Evolutionary conservation across 2,329 filamentous ascomycete species (phyloP).

Genomic region (Microdochium bolleyi): DNA sequence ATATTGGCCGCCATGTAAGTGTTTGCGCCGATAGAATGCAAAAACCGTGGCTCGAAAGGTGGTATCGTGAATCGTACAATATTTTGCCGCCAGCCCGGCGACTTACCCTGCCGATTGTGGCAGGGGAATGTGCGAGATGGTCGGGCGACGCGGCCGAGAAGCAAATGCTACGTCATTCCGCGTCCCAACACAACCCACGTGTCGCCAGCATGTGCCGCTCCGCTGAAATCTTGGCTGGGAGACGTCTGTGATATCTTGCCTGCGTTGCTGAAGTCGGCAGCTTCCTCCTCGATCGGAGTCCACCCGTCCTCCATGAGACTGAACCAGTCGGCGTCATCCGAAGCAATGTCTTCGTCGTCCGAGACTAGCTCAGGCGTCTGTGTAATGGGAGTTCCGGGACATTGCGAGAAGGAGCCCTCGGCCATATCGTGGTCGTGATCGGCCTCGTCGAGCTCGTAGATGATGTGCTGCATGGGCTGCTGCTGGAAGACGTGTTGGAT

Average conservation of each 20-base stretch:
- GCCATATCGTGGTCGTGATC: background rate
- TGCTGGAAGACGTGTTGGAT: background rate
- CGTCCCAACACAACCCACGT: background rate
- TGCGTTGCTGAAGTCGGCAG: background rate
- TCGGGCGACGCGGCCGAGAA: too few relatives aligned
- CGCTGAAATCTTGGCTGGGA: background rate
- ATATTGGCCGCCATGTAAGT: too few relatives aligned
- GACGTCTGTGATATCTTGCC: background rate
- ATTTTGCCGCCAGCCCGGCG: too few relatives aligned
- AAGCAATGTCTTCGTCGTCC: background rate
- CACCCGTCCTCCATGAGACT: background rate
- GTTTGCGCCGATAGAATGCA: too few relatives aligned
- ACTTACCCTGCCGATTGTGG: too few relatives aligned
- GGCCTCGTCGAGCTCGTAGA: background rate
- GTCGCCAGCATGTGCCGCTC: background rate
- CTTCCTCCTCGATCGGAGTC: background rate
- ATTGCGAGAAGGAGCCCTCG: background rate
- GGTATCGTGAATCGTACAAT: too few relatives aligned
- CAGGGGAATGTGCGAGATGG: too few relatives aligned
- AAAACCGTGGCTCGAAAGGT: too few relatives aligned
- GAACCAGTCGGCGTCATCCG: background rate
- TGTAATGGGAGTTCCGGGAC: background rate
- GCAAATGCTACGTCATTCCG: too few relatives aligned
- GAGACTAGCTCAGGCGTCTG: background rate
- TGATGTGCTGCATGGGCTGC: background rate